A percentile compares a stretch with the other conserved stretches of the same genome.
Evolutionary conservation across 202 grass and related monocot genomes (phyloP).

Genomic region (Cymbopogon flexuosus): DNA sequence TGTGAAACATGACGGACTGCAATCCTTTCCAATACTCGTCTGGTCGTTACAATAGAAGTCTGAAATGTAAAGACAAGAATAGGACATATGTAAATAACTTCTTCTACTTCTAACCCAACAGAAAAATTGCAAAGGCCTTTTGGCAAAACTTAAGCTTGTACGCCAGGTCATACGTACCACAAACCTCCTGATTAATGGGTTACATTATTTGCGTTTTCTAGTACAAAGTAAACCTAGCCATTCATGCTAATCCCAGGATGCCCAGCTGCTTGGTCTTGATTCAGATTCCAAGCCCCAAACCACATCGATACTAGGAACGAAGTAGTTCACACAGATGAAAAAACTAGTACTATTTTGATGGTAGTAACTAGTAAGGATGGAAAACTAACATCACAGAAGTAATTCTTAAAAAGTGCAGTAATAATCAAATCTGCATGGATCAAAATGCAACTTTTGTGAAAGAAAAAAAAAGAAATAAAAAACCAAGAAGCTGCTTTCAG

Average conservation of each 20-base stretch:
- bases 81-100: constrained; percentile 12
- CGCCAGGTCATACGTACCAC: background rate
- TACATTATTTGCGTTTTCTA: constrained; percentile 26
- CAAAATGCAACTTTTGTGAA: constrained; percentile 5
- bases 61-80: constrained; percentile 43
- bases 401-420: constrained; percentile 8
- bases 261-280: background rate
- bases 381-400: background rate
- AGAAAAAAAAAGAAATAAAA: background rate
- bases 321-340: constrained; percentile 14
- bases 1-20: constrained; percentile 60
- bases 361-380: background rate
- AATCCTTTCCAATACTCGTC: constrained; percentile 82
- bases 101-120: background rate
- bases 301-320: constrained; percentile 10
- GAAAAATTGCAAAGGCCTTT: background rate
- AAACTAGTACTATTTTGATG: background rate
- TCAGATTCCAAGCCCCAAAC: background rate
- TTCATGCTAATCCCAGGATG: constrained; percentile 8
- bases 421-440: background rate
- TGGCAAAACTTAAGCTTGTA: constrained; percentile 4
- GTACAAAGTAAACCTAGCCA: constrained; percentile 8
- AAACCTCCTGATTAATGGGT: background rate
- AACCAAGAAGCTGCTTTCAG: background rate
- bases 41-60: constrained; percentile 83